Evolutionary conservation across 352 stramenopile genomes (phyloP).

Genomic region (Globisporangium spiculum): DNA sequence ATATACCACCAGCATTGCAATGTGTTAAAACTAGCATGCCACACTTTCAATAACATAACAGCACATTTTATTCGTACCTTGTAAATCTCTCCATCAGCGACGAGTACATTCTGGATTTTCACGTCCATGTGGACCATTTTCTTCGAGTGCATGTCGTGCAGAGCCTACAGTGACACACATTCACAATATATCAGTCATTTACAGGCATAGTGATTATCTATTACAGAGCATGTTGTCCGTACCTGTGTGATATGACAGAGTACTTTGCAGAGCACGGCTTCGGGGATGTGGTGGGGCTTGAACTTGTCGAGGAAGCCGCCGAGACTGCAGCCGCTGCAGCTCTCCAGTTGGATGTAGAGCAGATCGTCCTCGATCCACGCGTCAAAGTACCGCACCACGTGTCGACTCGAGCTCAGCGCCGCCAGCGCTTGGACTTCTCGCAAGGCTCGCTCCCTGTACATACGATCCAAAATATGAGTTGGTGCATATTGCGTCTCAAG

Average conservation of each 20-base stretch:
- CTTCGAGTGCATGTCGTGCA: constrained; percentile 80
- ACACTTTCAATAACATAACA: too few species aligned
- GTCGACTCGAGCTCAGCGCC: constrained; percentile 70
- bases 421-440: constrained; percentile 81
- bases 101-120: constrained; percentile 82
- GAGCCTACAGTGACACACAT: constrained; percentile 26
- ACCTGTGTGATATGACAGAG: constrained; percentile 76
- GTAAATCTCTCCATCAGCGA: constrained; percentile 60
- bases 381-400: constrained; percentile 86
- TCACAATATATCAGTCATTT: not conserved
- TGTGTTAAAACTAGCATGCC: too few species aligned
- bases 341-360: constrained; percentile 86
- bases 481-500: not conserved
- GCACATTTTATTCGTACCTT: constrained; percentile 36
- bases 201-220: too few species aligned
- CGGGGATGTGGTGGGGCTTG: constrained; percentile 62
- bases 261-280: constrained; percentile 70
- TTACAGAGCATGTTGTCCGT: not conserved
- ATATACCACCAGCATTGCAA: too few species aligned
- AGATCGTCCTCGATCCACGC: constrained; percentile 87
- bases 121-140: constrained; percentile 89
- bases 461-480: not conserved
- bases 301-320: constrained; percentile 59
- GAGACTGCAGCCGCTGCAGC: constrained; percentile 65
- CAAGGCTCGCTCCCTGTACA: constrained; percentile 60